Evolutionary conservation across 495 filamentous ascomycete species (phyloP).

Genomic region (Aspergillus sparsus): DNA sequence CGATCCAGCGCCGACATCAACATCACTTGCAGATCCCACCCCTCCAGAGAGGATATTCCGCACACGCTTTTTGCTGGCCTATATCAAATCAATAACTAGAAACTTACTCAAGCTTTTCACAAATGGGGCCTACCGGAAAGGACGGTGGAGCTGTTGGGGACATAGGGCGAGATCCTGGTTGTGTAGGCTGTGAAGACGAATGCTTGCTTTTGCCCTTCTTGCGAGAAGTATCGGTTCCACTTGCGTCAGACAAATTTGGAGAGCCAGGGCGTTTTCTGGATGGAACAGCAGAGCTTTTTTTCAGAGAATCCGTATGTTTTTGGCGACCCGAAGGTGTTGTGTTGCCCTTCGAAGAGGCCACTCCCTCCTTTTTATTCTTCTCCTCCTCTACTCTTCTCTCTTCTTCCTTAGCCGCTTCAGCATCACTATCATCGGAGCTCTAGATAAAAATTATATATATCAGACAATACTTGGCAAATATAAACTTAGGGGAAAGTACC

Average conservation of each 20-base stretch:
- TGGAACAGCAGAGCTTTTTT: conserved; percentile 53
- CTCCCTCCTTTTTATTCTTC: conserved; percentile 54
- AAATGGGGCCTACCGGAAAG: conserved; percentile 34
- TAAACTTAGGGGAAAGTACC: conserved; percentile 28
- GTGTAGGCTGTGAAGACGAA: conserved; percentile 44
- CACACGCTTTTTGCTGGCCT: conserved; percentile 51
- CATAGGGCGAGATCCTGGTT: conserved; percentile 57
- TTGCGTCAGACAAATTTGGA: conserved; percentile 82
- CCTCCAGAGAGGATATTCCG: conserved; percentile 41
- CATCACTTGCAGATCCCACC: conserved; percentile 74
- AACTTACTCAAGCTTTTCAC: conserved; percentile 1
- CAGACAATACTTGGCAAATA: neutral
- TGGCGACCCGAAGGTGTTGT: conserved; percentile 72
- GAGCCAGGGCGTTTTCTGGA: conserved; percentile 84
- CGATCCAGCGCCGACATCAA: conserved; percentile 69
- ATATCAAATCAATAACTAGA: conserved; percentile 25
- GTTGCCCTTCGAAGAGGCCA: conserved; percentile 66
- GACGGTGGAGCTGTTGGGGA: conserved; percentile 43
- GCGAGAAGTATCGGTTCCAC: conserved; percentile 82
- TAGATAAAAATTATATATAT: conserved; percentile 21
- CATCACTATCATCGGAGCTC: conserved; percentile 50
- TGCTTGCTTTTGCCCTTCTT: conserved; percentile 84
- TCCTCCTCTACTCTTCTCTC: conserved; percentile 72
- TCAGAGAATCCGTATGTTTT: conserved; percentile 51
- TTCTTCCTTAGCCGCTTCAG: conserved; percentile 63